Percentiles rank a stretch among this genome's conserved stretches.
Conservation (phyloP, 495 filamentous ascomycete species). For the Penicillium steckii region DNA sequence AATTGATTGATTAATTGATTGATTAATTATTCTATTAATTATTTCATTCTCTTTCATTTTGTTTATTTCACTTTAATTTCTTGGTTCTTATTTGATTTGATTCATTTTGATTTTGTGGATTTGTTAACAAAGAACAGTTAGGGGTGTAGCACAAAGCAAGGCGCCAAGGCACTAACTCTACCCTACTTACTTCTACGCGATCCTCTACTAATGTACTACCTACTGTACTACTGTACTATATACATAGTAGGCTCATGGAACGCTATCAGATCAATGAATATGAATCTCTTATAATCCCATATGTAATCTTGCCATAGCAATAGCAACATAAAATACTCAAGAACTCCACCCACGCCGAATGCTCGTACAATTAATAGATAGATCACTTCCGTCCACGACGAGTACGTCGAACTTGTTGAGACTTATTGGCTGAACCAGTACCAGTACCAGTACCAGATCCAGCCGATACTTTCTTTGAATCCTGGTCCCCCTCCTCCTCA, state of each 20-base stretch:
- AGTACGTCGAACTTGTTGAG: slow-evolving; percentile 35
- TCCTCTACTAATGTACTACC: too few relatives aligned
- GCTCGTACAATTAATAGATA: slow-evolving; percentile 10
- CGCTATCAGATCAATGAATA: too few relatives aligned
- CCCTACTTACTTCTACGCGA: too few relatives aligned
- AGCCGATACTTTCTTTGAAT: slow-evolving; percentile 5
- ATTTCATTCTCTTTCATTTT: too few relatives aligned
- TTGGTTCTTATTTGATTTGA: background rate
- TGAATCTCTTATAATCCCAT: too few relatives aligned
- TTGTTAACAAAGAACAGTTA: background rate
- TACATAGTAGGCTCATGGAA: too few relatives aligned
- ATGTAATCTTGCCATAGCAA: too few relatives aligned
- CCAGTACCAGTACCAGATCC: slow-evolving; percentile 1
- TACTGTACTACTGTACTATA: too few relatives aligned
- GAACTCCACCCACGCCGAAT: slow-evolving; percentile 17
- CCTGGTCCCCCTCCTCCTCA: slow-evolving; percentile 39
- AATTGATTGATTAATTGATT: too few relatives aligned
- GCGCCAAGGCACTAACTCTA: background rate
- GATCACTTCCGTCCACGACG: slow-evolving; percentile 41
- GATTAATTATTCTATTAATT: too few relatives aligned
- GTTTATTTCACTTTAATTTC: background rate
- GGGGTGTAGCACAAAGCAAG: slow-evolving; percentile 7
- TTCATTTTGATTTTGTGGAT: background rate
- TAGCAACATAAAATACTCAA: background rate
- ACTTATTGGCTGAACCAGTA: background rate